These are phyloP conservation scores for Triticum dicoccoides DNA, from an alignment of 176 grass and related monocot species.

Conservation along the genomic window DNA sequence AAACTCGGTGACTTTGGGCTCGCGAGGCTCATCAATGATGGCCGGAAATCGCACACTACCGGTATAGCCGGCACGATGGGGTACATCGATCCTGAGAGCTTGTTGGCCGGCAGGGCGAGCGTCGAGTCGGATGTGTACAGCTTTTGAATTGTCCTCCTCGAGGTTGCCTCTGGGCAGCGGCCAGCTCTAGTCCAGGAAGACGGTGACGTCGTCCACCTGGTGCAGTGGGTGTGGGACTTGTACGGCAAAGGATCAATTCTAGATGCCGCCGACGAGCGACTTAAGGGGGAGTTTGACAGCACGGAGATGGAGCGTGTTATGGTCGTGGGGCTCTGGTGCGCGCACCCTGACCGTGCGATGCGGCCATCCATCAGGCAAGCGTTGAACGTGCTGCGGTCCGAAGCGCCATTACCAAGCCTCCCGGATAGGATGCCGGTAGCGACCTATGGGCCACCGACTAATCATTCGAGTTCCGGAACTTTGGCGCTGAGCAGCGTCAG, in stretches of 20 bases:
- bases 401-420: too few species aligned
- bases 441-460: too few species aligned
- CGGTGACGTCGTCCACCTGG: background rate
- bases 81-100: background rate
- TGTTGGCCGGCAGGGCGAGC: background rate
- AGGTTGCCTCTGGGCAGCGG: background rate
- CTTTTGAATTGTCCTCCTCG: constrained; percentile 41
- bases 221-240: constrained; percentile 17
- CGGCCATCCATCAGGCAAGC: too few species aligned
- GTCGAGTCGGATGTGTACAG: constrained; percentile 25
- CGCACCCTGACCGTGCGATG: constrained; percentile 5
- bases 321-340: background rate
- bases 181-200: background rate
- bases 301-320: constrained; percentile 19
- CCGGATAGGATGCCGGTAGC: too few species aligned
- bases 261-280: constrained; percentile 4
- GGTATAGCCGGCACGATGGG: background rate
- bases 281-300: background rate
- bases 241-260: background rate
- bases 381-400: too few species aligned
- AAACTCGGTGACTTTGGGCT: constrained; percentile 32
- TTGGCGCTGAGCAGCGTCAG: too few species aligned
- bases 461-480: too few species aligned
- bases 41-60: background rate
- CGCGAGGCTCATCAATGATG: background rate